Evolutionary conservation across 1,284 basidiomycete species (phyloP), one percentile per base, ranked within the genome.

Genomic region (Microbotryomycetes sp.): DNA sequence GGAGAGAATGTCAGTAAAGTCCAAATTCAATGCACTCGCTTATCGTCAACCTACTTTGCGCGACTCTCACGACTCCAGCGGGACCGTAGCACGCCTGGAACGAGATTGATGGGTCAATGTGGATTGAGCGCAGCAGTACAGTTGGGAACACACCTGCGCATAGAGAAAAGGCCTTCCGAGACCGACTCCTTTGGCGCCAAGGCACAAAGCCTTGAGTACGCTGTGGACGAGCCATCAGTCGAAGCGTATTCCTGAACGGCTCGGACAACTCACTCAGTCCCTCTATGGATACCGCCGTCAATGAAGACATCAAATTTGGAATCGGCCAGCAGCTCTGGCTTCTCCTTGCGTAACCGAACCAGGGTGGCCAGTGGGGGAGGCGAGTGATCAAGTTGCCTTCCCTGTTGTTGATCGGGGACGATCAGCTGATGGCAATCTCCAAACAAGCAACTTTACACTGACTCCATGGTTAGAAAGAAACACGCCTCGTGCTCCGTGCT

Each of bases 41-140:
- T n/a, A n/a, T n/a, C 35, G 35, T 11, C 18, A 18, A 74, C 76
- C 73, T 68, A 76, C 76, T 79, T n/a, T 76, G 72, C 16, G 78
- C 81, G 29, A 86, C 80, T 72, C 87, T 87, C 45, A 84, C 79
- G 15, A 91, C 89, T 1, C 92, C 92, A 9, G 82, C 81, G 66
- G 85, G 83, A 1, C 90, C 91, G 60, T 90, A 93, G 4, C 89
- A 89, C 81, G 87, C 88, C 77, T 93, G 89, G 1, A 89, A 89
- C 71, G 88, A 93, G n/a, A 9, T 27, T 2, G 18, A 60, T 16
- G 3, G 16, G 47, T 28, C 5, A 31, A n/a, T 47, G n/a, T 4
- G 6, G 18, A 5, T 21, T 13, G 27, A 11, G 27, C 29, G 59
- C 24, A 6, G n/a, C n/a, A n/a, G n/a, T n/a, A n/a, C n/a, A n/a